Conservation (phyloP, 495 filamentous ascomycete genomes). For the Evernia prunastri region DNA sequence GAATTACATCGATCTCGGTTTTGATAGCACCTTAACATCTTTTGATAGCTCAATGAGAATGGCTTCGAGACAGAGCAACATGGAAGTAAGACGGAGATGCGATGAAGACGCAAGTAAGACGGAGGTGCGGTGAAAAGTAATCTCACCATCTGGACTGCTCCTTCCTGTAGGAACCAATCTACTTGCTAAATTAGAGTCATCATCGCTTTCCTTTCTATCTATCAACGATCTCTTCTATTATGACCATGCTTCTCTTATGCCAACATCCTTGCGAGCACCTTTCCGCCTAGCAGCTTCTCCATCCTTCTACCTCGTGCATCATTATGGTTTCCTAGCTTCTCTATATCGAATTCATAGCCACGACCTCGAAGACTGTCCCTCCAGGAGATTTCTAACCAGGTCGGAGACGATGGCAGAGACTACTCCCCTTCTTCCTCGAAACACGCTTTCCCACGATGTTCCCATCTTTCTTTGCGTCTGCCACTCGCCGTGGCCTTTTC, state of each 20-base stretch:
- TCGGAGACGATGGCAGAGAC: constrained; percentile 26
- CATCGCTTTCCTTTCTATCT: neutral
- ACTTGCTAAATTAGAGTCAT: neutral
- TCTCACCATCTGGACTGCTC: neutral
- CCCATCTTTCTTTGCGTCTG: constrained; percentile 46
- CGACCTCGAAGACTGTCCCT: neutral
- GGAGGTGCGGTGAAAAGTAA: neutral
- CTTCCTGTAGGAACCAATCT: neutral
- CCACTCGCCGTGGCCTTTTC: constrained; percentile 43
- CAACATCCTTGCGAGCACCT: neutral
- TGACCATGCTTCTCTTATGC: neutral
- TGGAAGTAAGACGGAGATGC: neutral
- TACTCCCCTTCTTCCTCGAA: constrained; percentile 36
- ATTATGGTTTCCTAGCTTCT: constrained; percentile 1
- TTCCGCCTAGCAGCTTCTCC: constrained; percentile 3
- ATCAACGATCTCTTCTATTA: neutral
- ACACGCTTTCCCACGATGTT: constrained; percentile 24
- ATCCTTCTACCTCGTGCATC: constrained; percentile 13
- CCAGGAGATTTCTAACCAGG: neutral
- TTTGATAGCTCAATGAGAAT: neutral
- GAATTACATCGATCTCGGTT: neutral
- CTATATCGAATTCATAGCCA: neutral
- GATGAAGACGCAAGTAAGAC: neutral
- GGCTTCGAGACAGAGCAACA: neutral
- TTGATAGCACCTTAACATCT: neutral